Evolutionary conservation across 169 alveolate genomes (phyloP).

Genomic region (Perkinsus chesapeaki): DNA sequence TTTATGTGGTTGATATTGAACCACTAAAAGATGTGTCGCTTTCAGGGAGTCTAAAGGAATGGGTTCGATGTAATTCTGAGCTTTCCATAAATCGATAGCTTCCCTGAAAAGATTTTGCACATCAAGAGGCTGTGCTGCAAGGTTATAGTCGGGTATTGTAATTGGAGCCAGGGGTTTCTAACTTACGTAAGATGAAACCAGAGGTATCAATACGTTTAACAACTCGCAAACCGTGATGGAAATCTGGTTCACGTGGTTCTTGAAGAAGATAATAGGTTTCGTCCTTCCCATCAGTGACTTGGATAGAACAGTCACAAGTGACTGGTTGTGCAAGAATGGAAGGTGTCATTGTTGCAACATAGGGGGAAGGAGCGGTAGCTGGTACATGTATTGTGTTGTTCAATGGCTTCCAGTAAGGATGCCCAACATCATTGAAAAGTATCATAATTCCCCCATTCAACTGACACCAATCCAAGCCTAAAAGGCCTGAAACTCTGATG

Average conservation of each 20-base stretch:
- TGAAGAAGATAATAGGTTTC: neutral
- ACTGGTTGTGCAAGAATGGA: neutral
- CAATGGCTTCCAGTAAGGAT: neutral
- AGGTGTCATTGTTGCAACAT: neutral
- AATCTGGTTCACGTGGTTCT: neutral
- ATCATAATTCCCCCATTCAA: neutral
- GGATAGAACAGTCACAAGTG: neutral
- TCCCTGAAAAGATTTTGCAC: neutral
- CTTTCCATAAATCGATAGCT: neutral
- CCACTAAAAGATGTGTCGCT: neutral
- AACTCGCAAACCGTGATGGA: neutral
- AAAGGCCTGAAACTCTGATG: neutral
- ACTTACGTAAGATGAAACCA: neutral
- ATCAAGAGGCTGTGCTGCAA: neutral
- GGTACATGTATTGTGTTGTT: neutral
- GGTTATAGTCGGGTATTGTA: neutral
- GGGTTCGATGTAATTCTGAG: neutral
- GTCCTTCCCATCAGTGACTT: neutral
- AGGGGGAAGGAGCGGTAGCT: neutral
- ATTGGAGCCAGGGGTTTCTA: neutral
- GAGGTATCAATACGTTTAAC: neutral
- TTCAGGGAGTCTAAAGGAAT: neutral
- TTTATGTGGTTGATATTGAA: neutral
- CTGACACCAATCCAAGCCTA: neutral
- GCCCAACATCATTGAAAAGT: neutral